Base-by-base conservation (phyloP, 495 filamentous ascomycete species). In the Xeromyces bisporus region DNA sequence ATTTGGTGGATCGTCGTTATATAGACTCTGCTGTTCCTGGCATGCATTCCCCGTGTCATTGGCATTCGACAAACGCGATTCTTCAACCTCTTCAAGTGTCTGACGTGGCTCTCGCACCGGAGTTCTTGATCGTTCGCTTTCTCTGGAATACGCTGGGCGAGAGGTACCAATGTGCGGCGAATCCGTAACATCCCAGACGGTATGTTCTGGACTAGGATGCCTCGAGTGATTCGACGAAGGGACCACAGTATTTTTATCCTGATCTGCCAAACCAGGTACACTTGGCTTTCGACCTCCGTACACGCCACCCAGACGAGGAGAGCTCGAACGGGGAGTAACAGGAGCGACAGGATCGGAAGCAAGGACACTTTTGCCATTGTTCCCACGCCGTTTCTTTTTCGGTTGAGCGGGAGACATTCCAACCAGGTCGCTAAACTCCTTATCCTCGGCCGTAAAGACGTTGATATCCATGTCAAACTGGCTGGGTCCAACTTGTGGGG, bases 381-480 rank as follows among this genome's bases (percentile, higher is more conserved):
- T 60, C 3, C 55, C 47, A 8, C 58, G 52, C 2, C 58, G 46
- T 30, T 38, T 58, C 23, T 62, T 62, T 15, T 42, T 50, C n/a
- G 54, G 47, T 20, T 43, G 53, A 32, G 45, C 42, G 7, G 54
- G 55, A 3, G 55, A 58, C 27, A 49, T 47, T 26, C 50, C 50
- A 27, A 52, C 38, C 16, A 57, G 37, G 6, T 47, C 41, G 15
- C 46, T 50, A 32, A 62, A 66, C 16, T 64, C 54, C 10, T 44
- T 34, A 31, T 67, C 64, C 1, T 65, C 61, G 1, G 47, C 50
- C 1, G 51, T 58, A 15, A 65, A 44, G 7, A 66, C 46, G 12
- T 48, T 48, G 23, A 66, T 47, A 11, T 56, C 50, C 6, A 63
- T 28, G 24, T 64, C 60, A n/a, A 54, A 51, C 8, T 37, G 39